Evolutionary conservation across 139 green algal genomes (phyloP).

Genomic region (Chlamydomonas sp.): DNA sequence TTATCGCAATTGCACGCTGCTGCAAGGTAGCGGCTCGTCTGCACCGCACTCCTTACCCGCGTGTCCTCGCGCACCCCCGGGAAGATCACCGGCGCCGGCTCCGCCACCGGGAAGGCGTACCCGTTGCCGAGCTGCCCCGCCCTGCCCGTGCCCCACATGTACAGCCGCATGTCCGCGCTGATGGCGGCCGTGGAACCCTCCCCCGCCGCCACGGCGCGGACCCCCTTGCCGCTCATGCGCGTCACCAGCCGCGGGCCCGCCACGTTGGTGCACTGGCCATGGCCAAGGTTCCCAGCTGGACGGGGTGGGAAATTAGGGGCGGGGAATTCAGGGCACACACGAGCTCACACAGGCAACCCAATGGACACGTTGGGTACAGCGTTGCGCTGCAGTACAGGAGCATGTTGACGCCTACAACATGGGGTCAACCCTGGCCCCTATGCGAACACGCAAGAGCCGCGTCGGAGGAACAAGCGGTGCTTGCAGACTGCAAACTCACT

Average conservation of each 20-base stretch:
- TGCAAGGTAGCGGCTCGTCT: neutral
- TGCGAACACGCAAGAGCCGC: too few relatives aligned
- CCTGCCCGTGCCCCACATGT: constrained; percentile 78
- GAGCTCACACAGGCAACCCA: neutral
- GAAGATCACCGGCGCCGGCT: constrained; percentile 38
- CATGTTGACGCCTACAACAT: too few relatives aligned
- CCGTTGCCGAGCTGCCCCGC: constrained; percentile 74
- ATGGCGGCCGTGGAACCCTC: constrained; percentile 77
- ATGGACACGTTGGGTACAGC: too few relatives aligned
- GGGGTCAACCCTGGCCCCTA: too few relatives aligned
- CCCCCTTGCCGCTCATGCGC: constrained; percentile 63
- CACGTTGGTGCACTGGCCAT: constrained; percentile 61
- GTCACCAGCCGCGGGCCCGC: constrained; percentile 59
- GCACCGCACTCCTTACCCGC: neutral
- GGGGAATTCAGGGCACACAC: neutral
- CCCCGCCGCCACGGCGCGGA: constrained; percentile 59
- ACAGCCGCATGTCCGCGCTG: constrained; percentile 71
- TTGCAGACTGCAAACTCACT: neutral
- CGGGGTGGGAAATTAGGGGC: neutral
- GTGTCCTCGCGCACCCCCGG: constrained; percentile 12
- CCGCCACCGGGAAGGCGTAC: constrained; percentile 22
- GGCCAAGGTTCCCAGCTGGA: constrained; percentile 69
- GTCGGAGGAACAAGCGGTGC: too few relatives aligned
- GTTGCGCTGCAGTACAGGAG: too few relatives aligned
- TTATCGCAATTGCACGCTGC: too few relatives aligned